Evolutionary conservation across 805 yeast species (phyloP), one percentile per base, ranked within the genome.

Genomic region (Teunomyces pallodes): DNA sequence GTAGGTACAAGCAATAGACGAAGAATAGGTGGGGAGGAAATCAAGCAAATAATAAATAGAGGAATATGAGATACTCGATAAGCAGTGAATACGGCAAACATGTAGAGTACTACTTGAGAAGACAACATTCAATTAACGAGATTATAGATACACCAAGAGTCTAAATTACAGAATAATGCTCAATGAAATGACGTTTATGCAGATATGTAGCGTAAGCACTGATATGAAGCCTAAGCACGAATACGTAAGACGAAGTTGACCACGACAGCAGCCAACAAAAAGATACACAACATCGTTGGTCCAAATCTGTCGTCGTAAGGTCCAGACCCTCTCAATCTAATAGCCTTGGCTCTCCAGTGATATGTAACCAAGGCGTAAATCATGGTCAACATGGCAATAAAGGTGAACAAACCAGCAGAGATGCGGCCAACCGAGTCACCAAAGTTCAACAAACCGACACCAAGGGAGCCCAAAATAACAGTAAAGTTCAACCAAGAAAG

Each of bases 291-390:
- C 87, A 92, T 85, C 12, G 99, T 95, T 42, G 99, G 99, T 40
- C 99, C 99, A 57, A 94, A 86, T 65, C 99, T 83, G 70, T 94
- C 99, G 64, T 94, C 99, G 66, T 94, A 94, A n/a, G 99, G 99
- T 42, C 99, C 99, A 10, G 96, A 83, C 36, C 99, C 99, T 70
- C 98, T 85, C 72, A 92, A 81, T 70, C 99, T 85, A 58, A 94
- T 94, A 50, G 99, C 99, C 65, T 91, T 90, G 1, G 99, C 99
- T 76, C 99, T 88, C 99, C 99, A 95, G 70, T 94, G 99, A 69
- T 94, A 94, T 9, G 98, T 94, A 42, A 90, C 80, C 53, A 94
- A 79, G 1, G 99, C 99, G 62, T 94, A 94, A 2, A 86, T 79
- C 99, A 94, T 94, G 20, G 99, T 92, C 54, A 88, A 90, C 97